Percentiles rank a stretch among this genome's conserved stretches.
phyloP scores from a whole-genome alignment of 1,284 basidiomycete genomes.

The Cryptococcus floricola region DNA sequence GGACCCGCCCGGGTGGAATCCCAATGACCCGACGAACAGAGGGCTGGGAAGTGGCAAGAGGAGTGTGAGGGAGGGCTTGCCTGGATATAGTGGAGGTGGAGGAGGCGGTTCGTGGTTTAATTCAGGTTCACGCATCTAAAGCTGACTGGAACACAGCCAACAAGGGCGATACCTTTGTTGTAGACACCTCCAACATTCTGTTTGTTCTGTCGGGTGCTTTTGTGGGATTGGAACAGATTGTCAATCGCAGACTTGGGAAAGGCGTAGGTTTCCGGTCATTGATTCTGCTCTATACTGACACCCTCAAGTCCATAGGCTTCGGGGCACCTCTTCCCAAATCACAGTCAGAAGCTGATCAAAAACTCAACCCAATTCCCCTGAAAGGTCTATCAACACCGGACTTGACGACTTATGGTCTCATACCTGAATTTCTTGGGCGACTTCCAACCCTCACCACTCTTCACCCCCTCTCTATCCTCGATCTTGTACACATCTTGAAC shows the following conservation, averaged over 20 bases:
- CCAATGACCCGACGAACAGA: slow-evolving; percentile 40
- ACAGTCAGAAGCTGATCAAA: background rate
- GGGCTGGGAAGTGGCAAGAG: slow-evolving; percentile 35
- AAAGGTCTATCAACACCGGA: slow-evolving; percentile 55
- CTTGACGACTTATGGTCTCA: slow-evolving; percentile 82
- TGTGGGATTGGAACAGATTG: slow-evolving; percentile 80
- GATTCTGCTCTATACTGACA: slow-evolving; percentile 2
- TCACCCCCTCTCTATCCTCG: slow-evolving; percentile 63
- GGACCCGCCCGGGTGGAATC: slow-evolving; percentile 39
- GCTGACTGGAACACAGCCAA: background rate
- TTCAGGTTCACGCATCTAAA: background rate
- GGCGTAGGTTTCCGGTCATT: slow-evolving; percentile 58
- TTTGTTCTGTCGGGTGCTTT: slow-evolving; percentile 92
- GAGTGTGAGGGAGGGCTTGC: slow-evolving; percentile 44
- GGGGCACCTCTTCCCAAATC: slow-evolving; percentile 60
- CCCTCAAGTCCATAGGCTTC: slow-evolving; percentile 75
- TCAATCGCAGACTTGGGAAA: slow-evolving; percentile 72
- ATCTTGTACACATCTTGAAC: slow-evolving; percentile 82
- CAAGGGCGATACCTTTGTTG: slow-evolving; percentile 46
- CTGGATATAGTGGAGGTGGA: slow-evolving; percentile 39
- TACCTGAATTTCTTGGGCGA: slow-evolving; percentile 90
- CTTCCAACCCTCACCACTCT: slow-evolving; percentile 82
- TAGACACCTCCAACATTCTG: slow-evolving; percentile 67
- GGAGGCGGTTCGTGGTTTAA: slow-evolving; percentile 11
- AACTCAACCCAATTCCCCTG: slow-evolving; percentile 9